phyloP scores from a whole-genome alignment of 1,139 yeast genomes.

The Spathaspora sp. region DNA sequence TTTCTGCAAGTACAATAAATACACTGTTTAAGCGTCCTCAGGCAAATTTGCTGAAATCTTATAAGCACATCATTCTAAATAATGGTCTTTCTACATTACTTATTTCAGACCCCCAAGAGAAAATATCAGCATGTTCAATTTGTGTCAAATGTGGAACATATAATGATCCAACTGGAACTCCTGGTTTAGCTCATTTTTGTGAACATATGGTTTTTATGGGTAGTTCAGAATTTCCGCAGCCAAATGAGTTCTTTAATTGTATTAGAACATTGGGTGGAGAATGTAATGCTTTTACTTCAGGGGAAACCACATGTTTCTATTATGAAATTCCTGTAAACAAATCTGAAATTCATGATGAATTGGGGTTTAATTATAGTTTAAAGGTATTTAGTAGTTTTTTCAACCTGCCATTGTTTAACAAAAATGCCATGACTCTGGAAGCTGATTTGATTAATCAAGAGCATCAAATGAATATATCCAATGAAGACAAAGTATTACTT shows the following conservation, averaged over 20 bases:
- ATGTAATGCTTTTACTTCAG: slow-evolving; percentile 66
- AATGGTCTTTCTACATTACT: slow-evolving; percentile 55
- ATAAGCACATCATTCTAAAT: slow-evolving; percentile 44
- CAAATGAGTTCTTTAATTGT: slow-evolving; percentile 43
- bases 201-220: slow-evolving; percentile 69
- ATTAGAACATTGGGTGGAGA: slow-evolving; percentile 52
- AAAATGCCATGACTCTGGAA: slow-evolving; percentile 46
- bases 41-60: slow-evolving; percentile 32
- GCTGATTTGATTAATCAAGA: slow-evolving; percentile 63
- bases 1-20: slow-evolving; percentile 16
- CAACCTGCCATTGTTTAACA: slow-evolving; percentile 48
- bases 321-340: slow-evolving; percentile 55
- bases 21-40: slow-evolving; percentile 31
- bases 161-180: slow-evolving; percentile 52
- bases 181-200: slow-evolving; percentile 73
- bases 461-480: slow-evolving; percentile 50
- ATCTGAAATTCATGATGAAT: slow-evolving; percentile 20
- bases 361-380: slow-evolving; percentile 43
- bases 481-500: slow-evolving; percentile 46
- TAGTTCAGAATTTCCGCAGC: slow-evolving; percentile 51
- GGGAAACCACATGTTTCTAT: slow-evolving; percentile 59
- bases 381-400: slow-evolving; percentile 54
- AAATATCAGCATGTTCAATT: slow-evolving; percentile 41
- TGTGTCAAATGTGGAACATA: slow-evolving; percentile 65
- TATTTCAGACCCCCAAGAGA: slow-evolving; percentile 56